Evolutionary conservation across 768 basidiomycete species (phyloP), one percentile per base, ranked within the genome.

Genomic region (Kwoniella dejecticola): DNA sequence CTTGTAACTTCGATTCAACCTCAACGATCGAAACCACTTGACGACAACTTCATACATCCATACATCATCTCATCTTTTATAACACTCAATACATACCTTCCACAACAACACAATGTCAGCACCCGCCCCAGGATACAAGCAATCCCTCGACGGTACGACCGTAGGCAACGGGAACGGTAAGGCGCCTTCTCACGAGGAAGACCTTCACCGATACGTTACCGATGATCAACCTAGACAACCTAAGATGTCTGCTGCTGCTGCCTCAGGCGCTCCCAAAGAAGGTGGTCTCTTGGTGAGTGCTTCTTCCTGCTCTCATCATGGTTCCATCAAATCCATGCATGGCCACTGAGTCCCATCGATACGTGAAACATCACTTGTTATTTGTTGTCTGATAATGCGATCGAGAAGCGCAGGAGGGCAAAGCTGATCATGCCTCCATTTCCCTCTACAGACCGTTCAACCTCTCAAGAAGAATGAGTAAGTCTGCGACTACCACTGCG

Each of bases 171-270:
- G 42, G 11, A 64, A 26, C 30, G 55, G 63, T 48, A 50, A 41
- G 17, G 40, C n/a, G 24, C 5, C 30, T 30, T 27, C 24, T 38
- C 24, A 17, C 19, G 67, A 67, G 2, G 71, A 75, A 4, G 73
- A 75, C 6, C 69, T 75, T 44, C 62, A 75, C 50, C 68, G 73
- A 56, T 75, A 68, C 50, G 71, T 75, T 23, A 75, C 73, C 27
- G 73, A 75, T 45, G 73, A 75, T 26, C 48, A 57, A 38, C 73
- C 73, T 8, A 42, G 71, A 38, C 19, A 50, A 45, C 24, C 21
- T 19, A 68, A 64, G 66, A 72, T 68, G 70, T 33, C 44, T 42
- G 36, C 59, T 3, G 29, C 56, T 15, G 62, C 41, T 19, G 44
- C 30, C 29, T 15, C 24, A 38, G 36, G 29, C 3, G 10, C 29